Evolutionary conservation across 352 stramenopile species (phyloP).

Genomic region (Pythium oligandrum): DNA sequence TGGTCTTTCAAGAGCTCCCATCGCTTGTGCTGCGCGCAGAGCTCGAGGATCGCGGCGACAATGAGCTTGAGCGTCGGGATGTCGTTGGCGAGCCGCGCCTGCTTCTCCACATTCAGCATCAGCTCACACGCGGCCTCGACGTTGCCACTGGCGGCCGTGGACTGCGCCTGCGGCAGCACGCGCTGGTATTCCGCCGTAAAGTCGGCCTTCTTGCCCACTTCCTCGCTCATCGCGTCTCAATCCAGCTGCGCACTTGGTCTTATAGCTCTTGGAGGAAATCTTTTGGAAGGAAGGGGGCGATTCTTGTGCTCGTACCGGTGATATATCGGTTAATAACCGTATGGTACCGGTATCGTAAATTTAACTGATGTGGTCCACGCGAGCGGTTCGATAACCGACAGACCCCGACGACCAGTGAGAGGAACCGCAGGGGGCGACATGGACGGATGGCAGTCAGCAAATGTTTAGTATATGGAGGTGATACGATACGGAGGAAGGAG

Average conservation of each 20-base stretch:
- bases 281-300: not conserved
- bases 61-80: slow-evolving; percentile 83
- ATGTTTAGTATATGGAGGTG: too few relatives aligned
- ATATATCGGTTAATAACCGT: too few relatives aligned
- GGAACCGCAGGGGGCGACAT: too few relatives aligned
- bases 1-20: slow-evolving; percentile 89
- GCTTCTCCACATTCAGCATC: slow-evolving; percentile 84
- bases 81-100: slow-evolving; percentile 75
- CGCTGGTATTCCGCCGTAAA: slow-evolving; percentile 55
- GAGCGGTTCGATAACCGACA: too few relatives aligned
- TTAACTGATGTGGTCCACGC: slow-evolving; percentile 4
- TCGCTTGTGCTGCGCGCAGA: slow-evolving; percentile 83
- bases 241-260: slow-evolving; percentile 1
- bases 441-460: too few relatives aligned
- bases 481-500: too few relatives aligned
- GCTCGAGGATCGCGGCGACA: slow-evolving; percentile 59
- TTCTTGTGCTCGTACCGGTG: too few relatives aligned
- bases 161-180: slow-evolving; percentile 61
- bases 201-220: slow-evolving; percentile 82
- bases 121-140: slow-evolving; percentile 79
- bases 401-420: too few relatives aligned
- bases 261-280: not conserved
- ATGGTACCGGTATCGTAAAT: not conserved
- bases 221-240: slow-evolving; percentile 43
- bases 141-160: slow-evolving; percentile 60